Evolutionary conservation across 257 asterid genomes (phyloP), one percentile per base, ranked within the genome.

Genomic region (Forsythia suspensa): DNA sequence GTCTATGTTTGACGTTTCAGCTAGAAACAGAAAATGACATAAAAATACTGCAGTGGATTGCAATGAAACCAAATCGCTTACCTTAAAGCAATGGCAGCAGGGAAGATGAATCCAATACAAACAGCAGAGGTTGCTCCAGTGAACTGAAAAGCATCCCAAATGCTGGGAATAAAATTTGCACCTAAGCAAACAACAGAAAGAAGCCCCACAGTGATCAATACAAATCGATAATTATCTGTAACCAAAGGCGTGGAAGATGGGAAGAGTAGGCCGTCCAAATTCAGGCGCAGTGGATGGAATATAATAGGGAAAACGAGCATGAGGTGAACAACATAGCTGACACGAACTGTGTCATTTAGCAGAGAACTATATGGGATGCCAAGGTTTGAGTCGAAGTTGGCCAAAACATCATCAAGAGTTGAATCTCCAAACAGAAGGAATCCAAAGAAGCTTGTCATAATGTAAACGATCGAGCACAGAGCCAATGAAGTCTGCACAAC

Each of bases 361-460:
- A 77, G 82, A 5, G 89, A 79, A 61, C 90, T 80, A 12, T 80
- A 79, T 13, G 92, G 90, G 86, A 88, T 88, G 16, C 86, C 88
- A 3, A 88, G 86, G 78, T 88, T 76, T 0, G 80, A 51, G 82
- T 80, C 76, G 73, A 88, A 88, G 40, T 88, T 88, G 70, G 92
- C 80, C 6, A 88, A 43, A 20, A 88, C 81, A 37, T 88, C 92
- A 43, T 86, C 90, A 11, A 89, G 88, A 44, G 89, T 90, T 7
- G 84, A 73, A 39, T 87, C 91, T 0, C 94, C 96, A 78, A 90
- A 87, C 52, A 92, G 82, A 40, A 90, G 91, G 80, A 84, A 84
- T 3, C 92, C 94, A 8, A 92, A 89, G 80, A 86, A 79, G 88
- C 92, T 92, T 2, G 89, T 88, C 90, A 84, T 78, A 38, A 91